phyloP scores from a whole-genome alignment of 306 rosid genomes.

The Lagenaria siceraria region DNA sequence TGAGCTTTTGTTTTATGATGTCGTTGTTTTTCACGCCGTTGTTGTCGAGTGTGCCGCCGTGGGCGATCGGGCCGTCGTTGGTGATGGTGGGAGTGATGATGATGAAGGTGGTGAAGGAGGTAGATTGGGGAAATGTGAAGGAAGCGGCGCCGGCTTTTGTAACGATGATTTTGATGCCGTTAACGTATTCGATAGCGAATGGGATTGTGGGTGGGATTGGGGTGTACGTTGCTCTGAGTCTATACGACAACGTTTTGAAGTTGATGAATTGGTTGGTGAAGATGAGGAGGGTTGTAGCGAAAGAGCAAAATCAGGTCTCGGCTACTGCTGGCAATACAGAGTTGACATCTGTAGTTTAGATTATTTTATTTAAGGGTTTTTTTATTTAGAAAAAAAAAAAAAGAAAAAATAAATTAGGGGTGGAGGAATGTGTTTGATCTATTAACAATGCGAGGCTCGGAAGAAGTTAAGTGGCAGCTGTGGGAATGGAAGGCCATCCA shows the following conservation, averaged over 20 bases:
- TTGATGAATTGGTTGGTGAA: slow-evolving; percentile 38
- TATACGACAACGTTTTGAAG: slow-evolving; percentile 34
- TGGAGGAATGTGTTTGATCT: slow-evolving; percentile 12
- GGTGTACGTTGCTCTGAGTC: slow-evolving; percentile 44
- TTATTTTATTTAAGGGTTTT: slow-evolving; percentile 24
- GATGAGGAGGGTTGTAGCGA: slow-evolving; percentile 41
- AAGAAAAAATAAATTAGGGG: neutral
- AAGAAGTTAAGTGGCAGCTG: too few species aligned
- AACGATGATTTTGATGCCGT: slow-evolving; percentile 76
- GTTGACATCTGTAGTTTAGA: slow-evolving; percentile 29
- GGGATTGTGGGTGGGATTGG: slow-evolving; percentile 89
- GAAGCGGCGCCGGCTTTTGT: slow-evolving; percentile 73
- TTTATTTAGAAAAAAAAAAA: neutral
- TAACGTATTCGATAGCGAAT: slow-evolving; percentile 76
- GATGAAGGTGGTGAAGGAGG: slow-evolving; percentile 87
- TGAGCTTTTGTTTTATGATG: slow-evolving; percentile 52
- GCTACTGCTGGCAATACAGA: slow-evolving; percentile 27
- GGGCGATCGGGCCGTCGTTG: slow-evolving; percentile 91
- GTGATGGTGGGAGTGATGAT: slow-evolving; percentile 94
- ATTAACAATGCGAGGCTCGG: slow-evolving; percentile 14
- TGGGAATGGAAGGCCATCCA: neutral
- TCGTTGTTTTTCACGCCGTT: slow-evolving; percentile 73
- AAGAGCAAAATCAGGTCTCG: slow-evolving; percentile 79
- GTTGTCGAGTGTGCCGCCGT: slow-evolving; percentile 75
- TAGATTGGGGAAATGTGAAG: slow-evolving; percentile 58